Evolutionary conservation across 106 monocot species (phyloP).

Genomic region (Amphibolis antarctica): DNA sequence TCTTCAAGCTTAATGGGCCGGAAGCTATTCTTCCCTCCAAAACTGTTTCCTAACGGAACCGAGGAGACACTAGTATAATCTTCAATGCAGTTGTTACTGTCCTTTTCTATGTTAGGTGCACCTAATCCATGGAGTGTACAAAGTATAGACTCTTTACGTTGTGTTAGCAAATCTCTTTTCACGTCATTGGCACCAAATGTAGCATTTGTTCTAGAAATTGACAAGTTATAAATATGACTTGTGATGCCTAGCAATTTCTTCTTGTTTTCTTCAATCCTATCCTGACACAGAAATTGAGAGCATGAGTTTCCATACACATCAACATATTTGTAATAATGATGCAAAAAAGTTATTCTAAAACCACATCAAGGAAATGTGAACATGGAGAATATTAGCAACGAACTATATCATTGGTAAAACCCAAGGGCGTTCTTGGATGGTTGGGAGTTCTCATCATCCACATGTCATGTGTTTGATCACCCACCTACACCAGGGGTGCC

Average conservation of each 20-base stretch:
- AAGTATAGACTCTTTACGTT: constrained; percentile 65
- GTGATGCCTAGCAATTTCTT: constrained; percentile 55
- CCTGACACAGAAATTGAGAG: constrained; percentile 16
- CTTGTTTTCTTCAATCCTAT: constrained; percentile 79
- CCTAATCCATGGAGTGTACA: constrained; percentile 49
- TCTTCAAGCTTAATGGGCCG: constrained; percentile 64
- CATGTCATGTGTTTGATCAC: too few relatives aligned
- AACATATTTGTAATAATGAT: not conserved
- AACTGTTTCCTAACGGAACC: constrained; percentile 60
- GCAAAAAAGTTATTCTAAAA: not conserved
- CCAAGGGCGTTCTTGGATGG: too few relatives aligned
- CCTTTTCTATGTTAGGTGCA: constrained; percentile 37
- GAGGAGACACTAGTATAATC: constrained; percentile 58
- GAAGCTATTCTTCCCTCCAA: constrained; percentile 52
- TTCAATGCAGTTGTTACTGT: constrained; percentile 38
- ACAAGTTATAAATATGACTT: constrained; percentile 39
- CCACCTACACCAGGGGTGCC: too few relatives aligned
- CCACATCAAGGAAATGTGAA: not conserved
- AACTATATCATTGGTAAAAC: too few relatives aligned
- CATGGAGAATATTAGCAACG: not conserved
- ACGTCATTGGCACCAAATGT: constrained; percentile 19
- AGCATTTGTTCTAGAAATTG: constrained; percentile 34
- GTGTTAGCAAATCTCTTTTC: constrained; percentile 48
- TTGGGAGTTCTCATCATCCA: too few relatives aligned
- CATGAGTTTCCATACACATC: not conserved